Evolutionary conservation across 2,329 filamentous ascomycete genomes (phyloP), one percentile per base, ranked within the genome.

Genomic region (Epichloe sp.): DNA sequence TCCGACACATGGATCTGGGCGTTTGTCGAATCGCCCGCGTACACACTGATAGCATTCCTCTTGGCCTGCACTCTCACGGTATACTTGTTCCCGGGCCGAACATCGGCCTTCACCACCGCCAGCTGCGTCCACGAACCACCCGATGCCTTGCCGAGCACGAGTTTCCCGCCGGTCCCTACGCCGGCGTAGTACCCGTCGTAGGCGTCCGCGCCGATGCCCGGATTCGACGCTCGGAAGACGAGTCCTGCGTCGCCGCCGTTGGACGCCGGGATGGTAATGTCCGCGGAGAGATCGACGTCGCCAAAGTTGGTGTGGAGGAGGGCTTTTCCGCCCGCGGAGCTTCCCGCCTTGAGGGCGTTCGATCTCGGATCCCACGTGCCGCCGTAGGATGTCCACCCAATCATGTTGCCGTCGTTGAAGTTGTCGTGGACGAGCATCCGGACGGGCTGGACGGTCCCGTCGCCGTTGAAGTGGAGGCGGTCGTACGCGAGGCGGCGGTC

Each of bases 381-480:
- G 7, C 53, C 57, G 41, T 51, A 62, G 3, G 59, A 57, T 19
- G 58, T 63, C 70, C 69, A 72, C 4, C 57, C 65, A 48, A 70
- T 58, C 56, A 67, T 63, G 23, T 65, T 57, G 8, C 67, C 68
- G 49, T 71, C 66, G 5, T 63, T 58, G 42, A 72, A 72, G 55
- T 71, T 63, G 54, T 72, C 68, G 52, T 66, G 64, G 10, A 71
- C 69, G 12, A 70, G 60, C 70, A 76, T 75, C 41, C 58, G 61
- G 4, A 76, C 62, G 1, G 65, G 65, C 44, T 63, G 56, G 41
- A 75, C 74, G 38, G 65, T 69, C 17, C 23, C 23, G 23, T 26
- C 23, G 23, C 23, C 23, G 23, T 26, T 26, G 23, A 26, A 26
- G 23, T 26, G 23, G 23, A 26, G 23, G 6, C 23, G 23, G 23